Conservation (phyloP, 352 stramenopile genomes). For the Phytophthora fragariae region DNA sequence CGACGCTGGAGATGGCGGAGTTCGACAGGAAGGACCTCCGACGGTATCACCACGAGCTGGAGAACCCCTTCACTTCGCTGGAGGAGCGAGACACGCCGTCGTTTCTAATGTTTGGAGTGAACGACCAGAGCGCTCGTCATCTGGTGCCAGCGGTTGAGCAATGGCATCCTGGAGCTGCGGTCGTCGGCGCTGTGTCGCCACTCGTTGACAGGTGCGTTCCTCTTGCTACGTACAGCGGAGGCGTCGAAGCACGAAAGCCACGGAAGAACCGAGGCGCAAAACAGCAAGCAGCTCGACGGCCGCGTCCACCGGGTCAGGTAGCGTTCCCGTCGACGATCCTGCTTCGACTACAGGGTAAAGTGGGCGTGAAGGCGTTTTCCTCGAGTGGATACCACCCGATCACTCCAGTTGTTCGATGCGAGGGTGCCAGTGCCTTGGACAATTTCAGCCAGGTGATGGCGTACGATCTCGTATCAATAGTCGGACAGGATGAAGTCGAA, state of each 20-base stretch:
- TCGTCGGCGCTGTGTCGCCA: slow-evolving; percentile 56
- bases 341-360: slow-evolving; percentile 46
- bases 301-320: slow-evolving; percentile 17
- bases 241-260: background rate
- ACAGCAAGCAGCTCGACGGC: slow-evolving; percentile 11
- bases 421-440: slow-evolving; percentile 14
- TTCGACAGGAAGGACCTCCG: slow-evolving; percentile 69
- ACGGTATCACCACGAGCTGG: slow-evolving; percentile 41
- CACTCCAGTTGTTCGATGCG: slow-evolving; percentile 53
- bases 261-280: slow-evolving; percentile 21
- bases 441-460: slow-evolving; percentile 20
- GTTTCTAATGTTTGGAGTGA: slow-evolving; percentile 67
- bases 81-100: slow-evolving; percentile 35
- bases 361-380: slow-evolving; percentile 45
- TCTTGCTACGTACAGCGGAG: slow-evolving; percentile 33
- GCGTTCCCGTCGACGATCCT: slow-evolving; percentile 56
- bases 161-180: slow-evolving; percentile 45
- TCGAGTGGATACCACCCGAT: slow-evolving; percentile 55
- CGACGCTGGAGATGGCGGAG: slow-evolving; percentile 46
- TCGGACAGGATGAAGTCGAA: background rate
- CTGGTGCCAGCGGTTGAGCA: slow-evolving; percentile 42
- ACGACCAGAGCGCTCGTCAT: slow-evolving; percentile 54
- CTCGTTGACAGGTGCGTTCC: slow-evolving; percentile 50
- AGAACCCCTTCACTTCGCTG: slow-evolving; percentile 42
- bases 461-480: slow-evolving; percentile 36